Conservation (phyloP, 1,139 yeast species). For the Hyphopichia burtonii region DNA sequence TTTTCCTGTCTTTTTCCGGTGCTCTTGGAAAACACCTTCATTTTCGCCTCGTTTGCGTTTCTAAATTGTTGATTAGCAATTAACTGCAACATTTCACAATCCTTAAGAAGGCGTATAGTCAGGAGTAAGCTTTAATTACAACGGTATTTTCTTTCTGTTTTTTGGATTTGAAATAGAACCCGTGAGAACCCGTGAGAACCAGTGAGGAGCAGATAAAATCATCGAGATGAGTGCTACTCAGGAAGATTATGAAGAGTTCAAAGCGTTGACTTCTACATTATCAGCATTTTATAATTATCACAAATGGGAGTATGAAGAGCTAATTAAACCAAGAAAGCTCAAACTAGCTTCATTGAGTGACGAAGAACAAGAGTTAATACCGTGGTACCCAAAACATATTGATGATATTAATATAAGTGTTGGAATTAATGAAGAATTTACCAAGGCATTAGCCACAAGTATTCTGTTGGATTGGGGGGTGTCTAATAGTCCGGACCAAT, state of each 20-base stretch:
- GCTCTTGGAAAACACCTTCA: too few relatives aligned
- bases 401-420: constrained; percentile 46
- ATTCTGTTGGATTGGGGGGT: constrained; percentile 60
- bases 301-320: constrained; percentile 33
- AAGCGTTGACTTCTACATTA: constrained; percentile 38
- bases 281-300: constrained; percentile 37
- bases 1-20: too few relatives aligned
- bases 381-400: constrained; percentile 54
- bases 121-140: too few relatives aligned
- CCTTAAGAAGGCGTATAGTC: too few relatives aligned
- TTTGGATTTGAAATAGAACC: too few relatives aligned
- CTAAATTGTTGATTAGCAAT: too few relatives aligned
- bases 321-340: constrained; percentile 34
- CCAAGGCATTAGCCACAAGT: constrained; percentile 42
- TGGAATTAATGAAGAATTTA: constrained; percentile 48
- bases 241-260: constrained; percentile 31
- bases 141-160: too few relatives aligned
- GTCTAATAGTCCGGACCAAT: constrained; percentile 32
- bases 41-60: too few relatives aligned
- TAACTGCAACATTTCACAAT: too few relatives aligned
- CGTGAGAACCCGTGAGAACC: too few relatives aligned
- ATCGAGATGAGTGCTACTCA: neutral
- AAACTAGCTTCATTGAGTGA: constrained; percentile 29
- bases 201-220: too few relatives aligned
- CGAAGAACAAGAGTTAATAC: constrained; percentile 43